Base-by-base conservation (phyloP, 2,329 filamentous ascomycete genomes). In the Talaromyces sp. region DNA sequence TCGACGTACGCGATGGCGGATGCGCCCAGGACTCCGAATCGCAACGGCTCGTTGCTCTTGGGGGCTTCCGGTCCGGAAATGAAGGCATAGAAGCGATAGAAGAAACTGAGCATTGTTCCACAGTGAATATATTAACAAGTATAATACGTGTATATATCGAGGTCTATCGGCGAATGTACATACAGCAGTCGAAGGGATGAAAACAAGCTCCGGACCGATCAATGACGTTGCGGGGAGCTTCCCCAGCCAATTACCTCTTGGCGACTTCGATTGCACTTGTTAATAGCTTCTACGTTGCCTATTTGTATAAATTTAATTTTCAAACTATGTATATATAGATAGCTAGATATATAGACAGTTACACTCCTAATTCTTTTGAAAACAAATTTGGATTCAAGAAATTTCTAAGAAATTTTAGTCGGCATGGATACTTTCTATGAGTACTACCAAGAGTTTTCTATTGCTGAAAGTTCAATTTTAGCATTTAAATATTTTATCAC, bases 21-120 rank as follows among this genome's bases (percentile, higher is more conserved):
- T 12, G 59, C 59, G 8, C 59, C 59, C 48, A 61, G 17, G 19
- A 61, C 3, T n/a, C 59, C 54, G 21, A 61, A 57, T 26, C 59
- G 59, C 35, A 61, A 38, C 2, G 55, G 38, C 32, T 57, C 31
- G 8, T 57, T 48, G 7, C 1, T 21, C 31, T 61, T 61, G 19
- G 48, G 35, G 4, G 55, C n/a, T 32, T 57, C 54, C 7, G 54
- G 46, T 9, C 46, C 54, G 31, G 54, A 54, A 11, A 61, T 35
- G n/a, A 51, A 56, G 24, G 32, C 32, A 21, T 61, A 61, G 3
- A 61, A 4, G 27, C 59, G 59, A 41, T 53, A 38, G 1, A 61
- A 35, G 35, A 61, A 57, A 8, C 24, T 54, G 5, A 61, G 9
- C 59, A 61, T 59, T 27, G 43, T 10, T 17, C 7, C 5, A 8